phyloP scores from a whole-genome alignment of 768 basidiomycete genomes.

The Sistotremastrum suecicum region DNA sequence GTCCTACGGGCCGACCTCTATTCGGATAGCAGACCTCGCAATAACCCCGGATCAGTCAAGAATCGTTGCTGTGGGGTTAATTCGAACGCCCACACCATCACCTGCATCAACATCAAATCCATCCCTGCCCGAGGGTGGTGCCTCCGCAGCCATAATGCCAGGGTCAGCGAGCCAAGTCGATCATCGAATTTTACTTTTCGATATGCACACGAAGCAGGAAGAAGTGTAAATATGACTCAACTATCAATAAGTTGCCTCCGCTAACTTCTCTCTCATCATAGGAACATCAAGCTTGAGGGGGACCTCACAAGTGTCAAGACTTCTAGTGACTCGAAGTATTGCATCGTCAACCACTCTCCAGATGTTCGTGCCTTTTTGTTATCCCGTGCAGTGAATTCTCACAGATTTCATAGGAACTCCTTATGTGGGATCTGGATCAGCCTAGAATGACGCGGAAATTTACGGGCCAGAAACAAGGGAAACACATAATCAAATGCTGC shows the following conservation, averaged over 20 bases:
- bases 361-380: constrained; percentile 41
- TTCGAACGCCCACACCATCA: constrained; percentile 15
- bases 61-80: constrained; percentile 76
- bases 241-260: constrained; percentile 3
- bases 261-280: constrained; percentile 14
- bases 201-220: constrained; percentile 50
- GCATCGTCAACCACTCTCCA: constrained; percentile 76
- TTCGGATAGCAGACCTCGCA: constrained; percentile 79
- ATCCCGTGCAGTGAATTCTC: constrained; percentile 5
- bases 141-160: constrained; percentile 9
- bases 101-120: constrained; percentile 7
- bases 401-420: constrained; percentile 53
- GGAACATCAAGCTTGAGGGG: constrained; percentile 53
- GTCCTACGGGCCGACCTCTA: constrained; percentile 51
- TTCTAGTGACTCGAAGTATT: constrained; percentile 74
- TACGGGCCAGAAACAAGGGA: constrained; percentile 71
- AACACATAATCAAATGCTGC: constrained; percentile 81
- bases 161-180: constrained; percentile 26
- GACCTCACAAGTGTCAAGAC: constrained; percentile 84
- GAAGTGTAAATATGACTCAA: constrained; percentile 40
- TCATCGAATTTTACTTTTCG: constrained; percentile 64
- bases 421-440: constrained; percentile 68
- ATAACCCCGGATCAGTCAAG: constrained; percentile 74
- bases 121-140: constrained; percentile 5
- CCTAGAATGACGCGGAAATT: constrained; percentile 65